Evolutionary conservation across 2,329 filamentous ascomycete genomes (phyloP), one percentile per base, ranked within the genome.

Genomic region (Hymenoscyphus fraxineus): DNA sequence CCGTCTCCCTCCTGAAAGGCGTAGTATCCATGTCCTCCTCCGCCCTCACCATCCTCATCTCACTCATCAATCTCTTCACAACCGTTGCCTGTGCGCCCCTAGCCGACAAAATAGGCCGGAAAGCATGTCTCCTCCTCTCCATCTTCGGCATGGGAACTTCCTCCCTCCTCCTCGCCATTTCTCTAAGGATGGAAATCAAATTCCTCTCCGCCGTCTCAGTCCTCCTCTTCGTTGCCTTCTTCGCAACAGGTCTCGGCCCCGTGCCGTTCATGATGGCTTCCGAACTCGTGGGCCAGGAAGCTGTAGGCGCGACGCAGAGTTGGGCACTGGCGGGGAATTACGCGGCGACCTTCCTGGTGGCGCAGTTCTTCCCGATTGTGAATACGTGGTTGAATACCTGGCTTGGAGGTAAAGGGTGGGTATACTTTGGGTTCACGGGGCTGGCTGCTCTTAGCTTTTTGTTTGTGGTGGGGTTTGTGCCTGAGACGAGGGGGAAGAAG

Each of bases 231-330:
- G 95, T 98, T 1, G 89, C 86, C 4, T 92, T 90, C 73, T 99
- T 97, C 71, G 95, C 91, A 0, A 85, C 97, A 15, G 95, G 95
- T 0, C 83, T 99, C 0, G 95, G 95, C 0, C 95, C 95, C 0
- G 92, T 99, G 0, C 95, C 95, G 0, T 99, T 98, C 77, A 96
- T 98, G 69, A 83, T 99, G 58, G 89, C 93, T 0, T 93, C 91
- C 1, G 95, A 98, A 77, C 85, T 98, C 2, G 95, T 98, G 0
- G 90, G 88, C 0, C 88, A 92, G 13, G 92, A 97, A 75, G 95
- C 94, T 0, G 93, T 97, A 0, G 93, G 94, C 1, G 92, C 94
- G 0, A 90, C 92, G 0, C 95, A 99, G 76, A 93, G 90, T 64
- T 96, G 93, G 85, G 91, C 89, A 0, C 78, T 98, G 31, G 92